These are phyloP conservation scores for Blastobotrys aristatus DNA, from an alignment of 1,139 yeast species.

Conservation along the genomic window DNA sequence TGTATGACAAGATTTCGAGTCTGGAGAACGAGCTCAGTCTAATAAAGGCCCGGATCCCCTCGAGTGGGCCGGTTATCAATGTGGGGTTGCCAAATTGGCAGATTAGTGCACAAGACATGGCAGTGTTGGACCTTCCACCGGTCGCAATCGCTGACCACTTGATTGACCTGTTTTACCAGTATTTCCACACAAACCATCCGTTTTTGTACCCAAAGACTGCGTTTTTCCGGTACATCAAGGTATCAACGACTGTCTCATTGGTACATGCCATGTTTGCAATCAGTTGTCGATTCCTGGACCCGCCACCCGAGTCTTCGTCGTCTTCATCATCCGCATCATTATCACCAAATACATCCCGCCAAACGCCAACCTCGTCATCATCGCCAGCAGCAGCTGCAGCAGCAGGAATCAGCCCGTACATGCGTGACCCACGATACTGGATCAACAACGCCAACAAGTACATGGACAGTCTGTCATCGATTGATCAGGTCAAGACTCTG, in stretches of 20 bases:
- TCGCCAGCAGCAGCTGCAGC: too few relatives aligned
- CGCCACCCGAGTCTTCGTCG: too few relatives aligned
- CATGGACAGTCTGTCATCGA: conserved; percentile 14
- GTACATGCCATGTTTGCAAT: conserved; percentile 46
- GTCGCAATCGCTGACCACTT: conserved; percentile 38
- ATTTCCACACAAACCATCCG: conserved; percentile 44
- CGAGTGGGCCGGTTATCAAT: not conserved
- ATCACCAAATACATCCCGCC: too few relatives aligned
- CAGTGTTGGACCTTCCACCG: conserved; percentile 42
- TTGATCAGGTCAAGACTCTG: conserved; percentile 18
- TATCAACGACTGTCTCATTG: conserved; percentile 40
- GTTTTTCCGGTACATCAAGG: conserved; percentile 36
- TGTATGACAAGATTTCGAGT: not conserved
- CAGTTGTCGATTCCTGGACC: conserved; percentile 35
- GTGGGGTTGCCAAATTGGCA: conserved; percentile 14
- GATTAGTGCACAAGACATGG: conserved; percentile 23
- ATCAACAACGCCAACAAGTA: conserved; percentile 20
- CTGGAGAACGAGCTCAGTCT: conserved; percentile 3
- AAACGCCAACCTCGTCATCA: too few relatives aligned
- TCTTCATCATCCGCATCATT: too few relatives aligned
- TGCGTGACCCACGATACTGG: conserved; percentile 28
- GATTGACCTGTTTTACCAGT: conserved; percentile 46
- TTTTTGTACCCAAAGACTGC: conserved; percentile 42
- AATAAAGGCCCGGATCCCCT: conserved; percentile 6
- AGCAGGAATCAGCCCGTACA: conserved; percentile 14